Evolutionary conservation across 495 filamentous ascomycete genomes (phyloP), one percentile per base, ranked within the genome.

Genomic region (Penicillium pulvis): DNA sequence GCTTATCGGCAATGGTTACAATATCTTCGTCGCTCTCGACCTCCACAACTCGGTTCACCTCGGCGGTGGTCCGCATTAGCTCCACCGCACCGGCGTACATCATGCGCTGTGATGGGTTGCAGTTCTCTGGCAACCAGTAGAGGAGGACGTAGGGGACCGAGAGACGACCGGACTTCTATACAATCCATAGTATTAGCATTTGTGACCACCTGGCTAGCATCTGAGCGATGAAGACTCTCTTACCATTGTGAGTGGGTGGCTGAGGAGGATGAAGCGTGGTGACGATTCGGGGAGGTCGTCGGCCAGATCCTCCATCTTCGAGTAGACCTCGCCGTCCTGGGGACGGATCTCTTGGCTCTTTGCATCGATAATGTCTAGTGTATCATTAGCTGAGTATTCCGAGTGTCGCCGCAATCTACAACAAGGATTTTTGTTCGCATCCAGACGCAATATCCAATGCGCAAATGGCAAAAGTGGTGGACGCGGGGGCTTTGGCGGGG

Each of bases 51-150:
- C 83, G 85, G 30, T 87, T 87, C 28, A 91, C 90, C 75, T 96
- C 91, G 10, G 90, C 88, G 53, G 90, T 92, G 65, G 88, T 95
- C 61, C 93, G 86, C 85, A 98, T 90, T 73, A 97, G 74, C 76
- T 98, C 93, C 71, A 95, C 96, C 24, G 93, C 93, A 19, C 91
- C 87, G 17, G 94, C 94, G 75, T 98, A 98, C 76, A 92, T 81
- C 94, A 97, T 98, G 51, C 90, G 86, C 68, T 87, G 72, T 59
- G 88, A 88, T 58, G 78, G 82, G 71, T 94, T 96, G 76, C 90
- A 92, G 46, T 93, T 96, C 46, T 84, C 87, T 17, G 94, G 94
- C 48, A 97, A 83, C 73, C 93, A 97, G 77, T 92, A 96, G 39
- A 98, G 76, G 68, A 98, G 84, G 43, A 97, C 92, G 71, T 98